These are phyloP conservation scores for Pouteria glomerata DNA, from an alignment of 148 eudicot species.

Conservation along the genomic window DNA sequence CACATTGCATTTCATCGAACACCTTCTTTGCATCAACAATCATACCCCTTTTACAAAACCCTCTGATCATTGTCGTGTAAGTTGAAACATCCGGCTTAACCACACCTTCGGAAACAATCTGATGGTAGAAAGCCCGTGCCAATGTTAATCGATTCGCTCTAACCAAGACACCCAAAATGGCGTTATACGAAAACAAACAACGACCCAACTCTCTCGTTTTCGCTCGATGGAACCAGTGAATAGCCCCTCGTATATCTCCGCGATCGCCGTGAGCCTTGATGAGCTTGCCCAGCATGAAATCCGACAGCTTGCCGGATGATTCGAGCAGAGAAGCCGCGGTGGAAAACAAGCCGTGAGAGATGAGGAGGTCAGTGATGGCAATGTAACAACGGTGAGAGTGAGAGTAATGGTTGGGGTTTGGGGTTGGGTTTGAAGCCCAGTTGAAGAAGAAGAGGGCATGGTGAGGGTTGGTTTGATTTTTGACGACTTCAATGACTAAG, in stretches of 20 bases:
- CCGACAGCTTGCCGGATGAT: slow-evolving; percentile 16
- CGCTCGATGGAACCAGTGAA: slow-evolving; percentile 27
- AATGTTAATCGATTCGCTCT: slow-evolving; percentile 13
- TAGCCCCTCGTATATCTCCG: slow-evolving; percentile 25
- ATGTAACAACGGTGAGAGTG: slow-evolving; percentile 22
- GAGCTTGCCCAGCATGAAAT: slow-evolving; percentile 34
- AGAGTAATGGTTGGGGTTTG: slow-evolving; percentile 21
- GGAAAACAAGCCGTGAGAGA: slow-evolving; percentile 15
- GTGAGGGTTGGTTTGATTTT: slow-evolving; percentile 22
- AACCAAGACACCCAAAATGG: slow-evolving; percentile 26
- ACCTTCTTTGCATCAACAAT: slow-evolving; percentile 30
- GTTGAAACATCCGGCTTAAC: slow-evolving; percentile 30
- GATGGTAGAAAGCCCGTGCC: slow-evolving; percentile 18
- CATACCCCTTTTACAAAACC: slow-evolving; percentile 25
- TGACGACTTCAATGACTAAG: slow-evolving; percentile 18
- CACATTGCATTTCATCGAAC: slow-evolving; percentile 43
- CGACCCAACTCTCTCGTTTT: slow-evolving; percentile 13
- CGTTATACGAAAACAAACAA: slow-evolving; percentile 27
- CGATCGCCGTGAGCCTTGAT: slow-evolving; percentile 32
- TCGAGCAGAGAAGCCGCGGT: slow-evolving; percentile 19
- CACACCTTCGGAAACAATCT: slow-evolving; percentile 14
- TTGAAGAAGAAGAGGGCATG: slow-evolving; percentile 35
- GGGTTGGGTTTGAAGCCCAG: slow-evolving; percentile 20
- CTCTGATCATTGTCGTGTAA: slow-evolving; percentile 27
- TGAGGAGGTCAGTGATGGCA: slow-evolving; percentile 31